These are phyloP conservation scores for Antarctomyces pellizariae DNA, from an alignment of 495 filamentous ascomycete genomes.

Conservation along the genomic window DNA sequence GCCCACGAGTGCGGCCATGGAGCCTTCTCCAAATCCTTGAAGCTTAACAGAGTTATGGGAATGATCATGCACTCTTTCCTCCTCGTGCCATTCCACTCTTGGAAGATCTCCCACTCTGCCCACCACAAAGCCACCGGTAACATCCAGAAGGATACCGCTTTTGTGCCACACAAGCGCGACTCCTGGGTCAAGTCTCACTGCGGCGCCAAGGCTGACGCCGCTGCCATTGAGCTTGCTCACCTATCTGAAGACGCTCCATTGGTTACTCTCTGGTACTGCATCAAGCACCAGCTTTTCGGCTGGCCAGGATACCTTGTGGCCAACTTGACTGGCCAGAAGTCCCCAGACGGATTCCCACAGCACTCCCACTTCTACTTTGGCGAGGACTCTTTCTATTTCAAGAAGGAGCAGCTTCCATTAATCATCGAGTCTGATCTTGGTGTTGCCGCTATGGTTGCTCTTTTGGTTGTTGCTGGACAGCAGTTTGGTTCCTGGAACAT, in stretches of 20 bases:
- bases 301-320: conserved; percentile 31
- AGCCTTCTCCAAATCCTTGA: conserved; percentile 37
- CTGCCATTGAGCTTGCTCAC: conserved; percentile 18
- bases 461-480: conserved; percentile 20
- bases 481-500: conserved; percentile 27
- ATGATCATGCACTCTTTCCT: conserved; percentile 41
- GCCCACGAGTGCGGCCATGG: conserved; percentile 56
- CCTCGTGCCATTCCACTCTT: conserved; percentile 51
- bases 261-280: conserved; percentile 20
- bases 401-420: conserved; percentile 26
- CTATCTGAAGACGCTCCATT: conserved; percentile 33
- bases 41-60: conserved; percentile 41
- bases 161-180: conserved; percentile 26
- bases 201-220: conserved; percentile 13
- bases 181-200: conserved; percentile 14
- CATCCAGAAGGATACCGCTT: conserved; percentile 34
- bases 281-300: conserved; percentile 29
- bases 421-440: conserved; percentile 38
- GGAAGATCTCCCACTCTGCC: conserved; percentile 51
- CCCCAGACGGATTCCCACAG: conserved; percentile 19
- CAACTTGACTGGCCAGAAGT: conserved; percentile 28
- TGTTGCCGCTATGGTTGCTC: conserved; percentile 20
- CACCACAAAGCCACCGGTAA: conserved; percentile 44
- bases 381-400: conserved; percentile 27
- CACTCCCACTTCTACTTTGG: conserved; percentile 34